Evolutionary conservation across 116 monocot species (phyloP).

Genomic region (Dioscorea cayenensis): DNA sequence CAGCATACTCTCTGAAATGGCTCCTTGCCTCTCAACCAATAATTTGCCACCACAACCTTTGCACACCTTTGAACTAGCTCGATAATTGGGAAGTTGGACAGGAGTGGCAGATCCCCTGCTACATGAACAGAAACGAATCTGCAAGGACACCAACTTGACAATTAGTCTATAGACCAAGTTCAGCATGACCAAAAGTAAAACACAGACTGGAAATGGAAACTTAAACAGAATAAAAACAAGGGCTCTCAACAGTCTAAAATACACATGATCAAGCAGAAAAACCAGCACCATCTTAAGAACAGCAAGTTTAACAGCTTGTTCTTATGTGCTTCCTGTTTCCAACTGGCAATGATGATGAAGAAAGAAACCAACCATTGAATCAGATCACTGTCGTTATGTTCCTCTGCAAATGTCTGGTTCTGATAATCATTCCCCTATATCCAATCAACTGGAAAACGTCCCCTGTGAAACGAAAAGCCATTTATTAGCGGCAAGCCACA

Average conservation of each 20-base stretch:
- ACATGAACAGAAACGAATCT: slow-evolving; percentile 59
- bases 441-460: slow-evolving; percentile 3
- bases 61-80: slow-evolving; percentile 36
- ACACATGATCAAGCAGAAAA: not conserved
- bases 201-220: not conserved
- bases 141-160: slow-evolving; percentile 11
- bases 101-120: slow-evolving; percentile 26
- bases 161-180: not conserved
- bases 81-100: slow-evolving; percentile 18
- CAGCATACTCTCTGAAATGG: slow-evolving; percentile 39
- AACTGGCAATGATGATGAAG: not conserved
- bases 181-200: not conserved
- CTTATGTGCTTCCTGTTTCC: not conserved
- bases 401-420: not conserved
- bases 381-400: slow-evolving; percentile 16
- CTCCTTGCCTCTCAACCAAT: slow-evolving; percentile 23
- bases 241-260: not conserved
- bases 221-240: not conserved
- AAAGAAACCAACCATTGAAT: slow-evolving; percentile 43
- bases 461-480: slow-evolving; percentile 15
- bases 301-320: not conserved
- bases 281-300: not conserved
- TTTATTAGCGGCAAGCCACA: not conserved
- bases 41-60: slow-evolving; percentile 46
- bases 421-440: not conserved